Percentiles rank a stretch among this genome's conserved stretches.
phyloP scores from a whole-genome alignment of 2,329 filamentous ascomycete genomes.

The Rugonectria rugulosa region DNA sequence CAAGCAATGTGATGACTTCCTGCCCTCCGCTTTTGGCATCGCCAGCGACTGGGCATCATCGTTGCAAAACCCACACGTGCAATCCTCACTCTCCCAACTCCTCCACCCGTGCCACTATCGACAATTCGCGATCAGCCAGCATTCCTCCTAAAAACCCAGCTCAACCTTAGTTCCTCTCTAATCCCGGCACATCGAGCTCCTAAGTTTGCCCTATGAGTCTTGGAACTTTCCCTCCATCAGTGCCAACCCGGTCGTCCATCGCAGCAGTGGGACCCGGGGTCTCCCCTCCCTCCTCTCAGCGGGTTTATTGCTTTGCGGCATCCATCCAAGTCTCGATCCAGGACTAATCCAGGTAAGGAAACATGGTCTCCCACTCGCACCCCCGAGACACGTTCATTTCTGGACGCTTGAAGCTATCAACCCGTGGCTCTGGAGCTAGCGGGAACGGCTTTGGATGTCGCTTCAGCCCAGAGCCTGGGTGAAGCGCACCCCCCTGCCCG shows the following conservation, averaged over 20 bases:
- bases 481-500: neutral
- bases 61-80: too few species aligned
- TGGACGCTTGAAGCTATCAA: conserved; percentile 15
- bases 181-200: neutral
- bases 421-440: conserved; percentile 33
- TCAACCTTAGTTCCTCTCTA: neutral
- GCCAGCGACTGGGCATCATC: too few species aligned
- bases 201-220: conserved; percentile 1
- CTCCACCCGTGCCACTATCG: neutral
- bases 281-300: too few species aligned
- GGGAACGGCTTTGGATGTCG: conserved; percentile 17
- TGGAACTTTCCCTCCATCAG: neutral
- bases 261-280: conserved; percentile 6
- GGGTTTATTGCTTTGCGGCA: conserved; percentile 18
- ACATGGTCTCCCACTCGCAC: conserved; percentile 15
- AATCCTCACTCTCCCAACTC: neutral
- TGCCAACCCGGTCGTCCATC: conserved; percentile 13
- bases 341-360: conserved; percentile 18
- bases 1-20: neutral
- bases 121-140: neutral
- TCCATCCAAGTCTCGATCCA: conserved; percentile 22
- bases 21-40: neutral
- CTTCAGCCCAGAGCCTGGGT: conserved; percentile 22
- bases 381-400: conserved; percentile 38
- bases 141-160: neutral